phyloP scores from a whole-genome alignment of 2,329 filamentous ascomycete genomes.

The Epichloe sp. region DNA sequence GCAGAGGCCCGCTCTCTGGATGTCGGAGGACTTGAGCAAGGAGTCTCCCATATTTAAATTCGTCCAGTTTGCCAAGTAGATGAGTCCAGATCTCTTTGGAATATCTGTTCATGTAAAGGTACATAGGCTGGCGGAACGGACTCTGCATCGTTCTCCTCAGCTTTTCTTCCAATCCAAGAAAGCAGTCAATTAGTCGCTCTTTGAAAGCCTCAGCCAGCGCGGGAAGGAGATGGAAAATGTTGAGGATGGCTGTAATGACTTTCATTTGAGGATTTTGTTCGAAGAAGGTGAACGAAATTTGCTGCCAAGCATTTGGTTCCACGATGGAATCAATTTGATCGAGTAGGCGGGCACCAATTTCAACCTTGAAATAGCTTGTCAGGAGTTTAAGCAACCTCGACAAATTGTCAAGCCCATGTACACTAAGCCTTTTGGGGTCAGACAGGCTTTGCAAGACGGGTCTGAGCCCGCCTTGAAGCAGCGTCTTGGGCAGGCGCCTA shows the following conservation, averaged over 20 bases:
- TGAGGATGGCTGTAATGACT: constrained; percentile 86
- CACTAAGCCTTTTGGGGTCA: constrained; percentile 79
- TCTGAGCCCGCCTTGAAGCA: constrained; percentile 84
- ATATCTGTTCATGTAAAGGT: constrained; percentile 89
- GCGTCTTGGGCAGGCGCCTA: constrained; percentile 84
- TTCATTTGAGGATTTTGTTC: constrained; percentile 91
- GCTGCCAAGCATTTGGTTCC: constrained; percentile 66
- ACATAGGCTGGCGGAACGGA: constrained; percentile 79
- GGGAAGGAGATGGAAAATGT: constrained; percentile 93
- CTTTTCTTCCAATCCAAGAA: constrained; percentile 77
- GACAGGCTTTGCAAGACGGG: constrained; percentile 95
- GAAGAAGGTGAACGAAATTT: constrained; percentile 86
- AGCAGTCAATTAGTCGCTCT: constrained; percentile 74
- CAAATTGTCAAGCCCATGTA: constrained; percentile 81
- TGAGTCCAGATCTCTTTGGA: constrained; percentile 76
- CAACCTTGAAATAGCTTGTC: constrained; percentile 98
- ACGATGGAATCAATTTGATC: constrained; percentile 90
- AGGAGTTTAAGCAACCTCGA: constrained; percentile 79
- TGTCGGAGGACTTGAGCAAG: constrained; percentile 77
- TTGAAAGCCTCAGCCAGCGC: constrained; percentile 84
- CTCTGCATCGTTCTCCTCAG: constrained; percentile 79
- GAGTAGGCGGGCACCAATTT: constrained; percentile 84
- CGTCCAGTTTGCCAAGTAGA: constrained; percentile 65
- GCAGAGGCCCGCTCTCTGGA: constrained; percentile 57
- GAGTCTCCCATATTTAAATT: constrained; percentile 80